phyloP scores from a whole-genome alignment of 306 rosid species.

The Inga laurina region DNA sequence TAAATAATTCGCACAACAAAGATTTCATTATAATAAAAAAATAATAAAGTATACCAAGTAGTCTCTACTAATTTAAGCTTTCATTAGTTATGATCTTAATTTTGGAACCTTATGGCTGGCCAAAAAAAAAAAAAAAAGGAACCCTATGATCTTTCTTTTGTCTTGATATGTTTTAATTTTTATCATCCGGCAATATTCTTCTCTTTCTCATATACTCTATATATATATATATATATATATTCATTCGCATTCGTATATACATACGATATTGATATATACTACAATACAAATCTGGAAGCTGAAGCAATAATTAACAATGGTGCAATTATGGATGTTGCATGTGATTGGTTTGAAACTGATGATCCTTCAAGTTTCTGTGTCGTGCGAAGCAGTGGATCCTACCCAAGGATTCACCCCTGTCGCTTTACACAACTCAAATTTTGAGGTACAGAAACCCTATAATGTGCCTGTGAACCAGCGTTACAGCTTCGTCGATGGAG shows the following conservation, averaged over 20 bases:
- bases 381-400: slow-evolving; percentile 20
- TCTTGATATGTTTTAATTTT: background rate
- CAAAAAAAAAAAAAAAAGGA: no score
- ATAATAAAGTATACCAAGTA: background rate
- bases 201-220: no score
- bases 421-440: slow-evolving; percentile 29
- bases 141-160: background rate
- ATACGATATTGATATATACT: background rate
- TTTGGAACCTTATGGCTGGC: background rate
- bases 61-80: background rate
- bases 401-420: slow-evolving; percentile 37
- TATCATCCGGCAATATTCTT: background rate
- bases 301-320: background rate
- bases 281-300: background rate
- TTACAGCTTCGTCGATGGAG: slow-evolving; percentile 36
- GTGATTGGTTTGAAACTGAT: slow-evolving; percentile 25
- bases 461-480: slow-evolving; percentile 27
- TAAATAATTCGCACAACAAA: background rate
- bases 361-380: background rate
- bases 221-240: no score
- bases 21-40: background rate
- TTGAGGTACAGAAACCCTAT: slow-evolving; percentile 38
- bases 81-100: background rate
- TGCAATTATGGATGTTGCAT: slow-evolving; percentile 6
- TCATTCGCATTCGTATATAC: background rate